These are phyloP conservation scores for Apophysomyces ossiformis DNA, from an alignment of 371 early-diverging fungal genomes.

Conservation along the genomic window DNA sequence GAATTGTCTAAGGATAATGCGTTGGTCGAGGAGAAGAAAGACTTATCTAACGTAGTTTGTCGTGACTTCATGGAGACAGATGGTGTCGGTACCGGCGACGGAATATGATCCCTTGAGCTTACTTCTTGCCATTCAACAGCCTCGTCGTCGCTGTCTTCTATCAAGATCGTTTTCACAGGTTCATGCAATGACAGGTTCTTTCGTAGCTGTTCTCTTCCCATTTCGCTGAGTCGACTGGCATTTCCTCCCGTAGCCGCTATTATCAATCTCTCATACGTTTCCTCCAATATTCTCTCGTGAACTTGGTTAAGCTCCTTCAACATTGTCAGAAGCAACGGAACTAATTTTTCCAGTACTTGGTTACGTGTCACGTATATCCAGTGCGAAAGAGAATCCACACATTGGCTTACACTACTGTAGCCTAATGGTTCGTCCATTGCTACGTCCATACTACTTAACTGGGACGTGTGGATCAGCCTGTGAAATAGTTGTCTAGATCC, in stretches of 20 bases:
- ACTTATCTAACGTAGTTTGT: slow-evolving; percentile 36
- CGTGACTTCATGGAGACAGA: slow-evolving; percentile 11
- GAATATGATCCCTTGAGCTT: slow-evolving; percentile 10
- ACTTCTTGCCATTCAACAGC: slow-evolving; percentile 43
- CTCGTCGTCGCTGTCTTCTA: slow-evolving; percentile 51
- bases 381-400: slow-evolving; percentile 42
- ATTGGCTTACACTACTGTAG: slow-evolving; percentile 21
- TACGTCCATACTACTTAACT: slow-evolving; percentile 5
- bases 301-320: slow-evolving; percentile 30
- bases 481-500: slow-evolving; percentile 30
- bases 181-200: slow-evolving; percentile 43
- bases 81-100: background rate
- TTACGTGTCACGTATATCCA: slow-evolving; percentile 51
- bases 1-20: background rate
- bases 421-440: slow-evolving; percentile 15
- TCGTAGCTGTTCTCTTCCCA: slow-evolving; percentile 36
- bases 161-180: slow-evolving; percentile 40
- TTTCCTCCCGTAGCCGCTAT: slow-evolving; percentile 44
- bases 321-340: slow-evolving; percentile 32
- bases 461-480: slow-evolving; percentile 16
- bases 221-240: slow-evolving; percentile 27
- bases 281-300: slow-evolving; percentile 38
- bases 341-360: slow-evolving; percentile 37
- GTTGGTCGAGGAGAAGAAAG: slow-evolving; percentile 25
- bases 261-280: slow-evolving; percentile 45